A percentile compares a stretch with the other conserved stretches of the same genome.
Evolutionary conservation across 345 rosid genomes (phyloP).

Genomic region (Punica granatum): DNA sequence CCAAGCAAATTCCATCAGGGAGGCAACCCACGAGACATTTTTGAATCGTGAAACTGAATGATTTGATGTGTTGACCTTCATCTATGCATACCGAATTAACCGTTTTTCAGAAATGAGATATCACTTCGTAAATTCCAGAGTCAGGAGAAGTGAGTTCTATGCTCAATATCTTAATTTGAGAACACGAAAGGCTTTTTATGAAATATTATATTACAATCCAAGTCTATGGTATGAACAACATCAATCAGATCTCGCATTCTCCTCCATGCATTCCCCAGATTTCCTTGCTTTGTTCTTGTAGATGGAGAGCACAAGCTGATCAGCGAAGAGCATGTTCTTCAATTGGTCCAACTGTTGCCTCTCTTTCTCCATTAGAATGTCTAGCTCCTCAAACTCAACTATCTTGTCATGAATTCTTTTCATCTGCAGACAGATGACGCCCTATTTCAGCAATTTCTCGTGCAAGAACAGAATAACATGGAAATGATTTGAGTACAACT

Average conservation of each 20-base stretch:
- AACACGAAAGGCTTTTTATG: not conserved
- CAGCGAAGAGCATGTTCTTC: conserved; percentile 67
- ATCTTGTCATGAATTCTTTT: conserved; percentile 63
- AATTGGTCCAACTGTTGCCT: conserved; percentile 65
- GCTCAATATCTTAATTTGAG: not conserved
- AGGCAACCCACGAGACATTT: not conserved
- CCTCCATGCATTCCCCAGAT: conserved; percentile 26
- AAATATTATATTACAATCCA: not conserved
- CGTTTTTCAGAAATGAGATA: too few relatives aligned
- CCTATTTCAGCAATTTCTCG: not conserved
- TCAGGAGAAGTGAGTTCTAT: not conserved
- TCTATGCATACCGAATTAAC: too few relatives aligned
- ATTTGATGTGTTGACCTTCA: not conserved
- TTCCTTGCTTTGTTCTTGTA: conserved; percentile 30
- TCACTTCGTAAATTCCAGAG: too few relatives aligned
- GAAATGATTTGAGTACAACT: not conserved
- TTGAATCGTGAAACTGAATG: not conserved
- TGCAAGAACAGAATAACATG: not conserved
- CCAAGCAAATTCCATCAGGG: not conserved
- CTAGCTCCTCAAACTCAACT: conserved; percentile 62
- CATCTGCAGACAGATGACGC: conserved; percentile 38
- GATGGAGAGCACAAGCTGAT: conserved; percentile 60
- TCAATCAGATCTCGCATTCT: conserved; percentile 24
- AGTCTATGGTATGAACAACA: not conserved
- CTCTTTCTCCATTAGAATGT: conserved; percentile 80